phyloP scores from a whole-genome alignment of 495 filamentous ascomycete genomes.

The Neurospora africana region DNA sequence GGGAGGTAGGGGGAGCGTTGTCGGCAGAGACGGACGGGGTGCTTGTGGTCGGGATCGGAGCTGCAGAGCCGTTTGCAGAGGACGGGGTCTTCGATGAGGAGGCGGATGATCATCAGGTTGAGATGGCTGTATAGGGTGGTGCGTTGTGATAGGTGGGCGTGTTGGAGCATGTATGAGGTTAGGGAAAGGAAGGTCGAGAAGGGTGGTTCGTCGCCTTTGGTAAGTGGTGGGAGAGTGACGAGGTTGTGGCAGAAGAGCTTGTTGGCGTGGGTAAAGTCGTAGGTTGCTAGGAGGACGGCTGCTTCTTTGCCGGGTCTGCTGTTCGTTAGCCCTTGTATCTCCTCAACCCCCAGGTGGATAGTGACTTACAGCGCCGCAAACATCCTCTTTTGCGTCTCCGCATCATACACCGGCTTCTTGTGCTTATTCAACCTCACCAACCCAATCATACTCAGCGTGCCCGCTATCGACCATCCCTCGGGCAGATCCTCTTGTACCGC shows the following conservation, averaged over 20 bases:
- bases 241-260: conserved; percentile 89
- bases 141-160: conserved; percentile 74
- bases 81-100: conserved; percentile 77
- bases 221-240: conserved; percentile 47
- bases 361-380: conserved; percentile 50
- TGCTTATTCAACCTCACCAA: conserved; percentile 37
- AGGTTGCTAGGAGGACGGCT: conserved; percentile 70
- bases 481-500: conserved; percentile 87
- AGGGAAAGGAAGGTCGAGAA: conserved; percentile 78
- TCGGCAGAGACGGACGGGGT: conserved; percentile 71
- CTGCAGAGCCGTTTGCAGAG: conserved; percentile 78
- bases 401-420: conserved; percentile 39
- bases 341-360: not conserved
- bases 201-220: conserved; percentile 61
- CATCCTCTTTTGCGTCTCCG: conserved; percentile 66
- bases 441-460: conserved; percentile 75
- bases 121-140: conserved; percentile 73
- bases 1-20: conserved; percentile 88
- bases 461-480: conserved; percentile 77
- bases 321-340: conserved; percentile 16
- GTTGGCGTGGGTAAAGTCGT: conserved; percentile 91
- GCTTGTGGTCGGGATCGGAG: conserved; percentile 54
- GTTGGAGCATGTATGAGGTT: conserved; percentile 85
- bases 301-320: conserved; percentile 66
- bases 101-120: conserved; percentile 70